Evolutionary conservation across 495 filamentous ascomycete genomes (phyloP), one percentile per base, ranked within the genome.

Genomic region (Trichoderma asperelloides): DNA sequence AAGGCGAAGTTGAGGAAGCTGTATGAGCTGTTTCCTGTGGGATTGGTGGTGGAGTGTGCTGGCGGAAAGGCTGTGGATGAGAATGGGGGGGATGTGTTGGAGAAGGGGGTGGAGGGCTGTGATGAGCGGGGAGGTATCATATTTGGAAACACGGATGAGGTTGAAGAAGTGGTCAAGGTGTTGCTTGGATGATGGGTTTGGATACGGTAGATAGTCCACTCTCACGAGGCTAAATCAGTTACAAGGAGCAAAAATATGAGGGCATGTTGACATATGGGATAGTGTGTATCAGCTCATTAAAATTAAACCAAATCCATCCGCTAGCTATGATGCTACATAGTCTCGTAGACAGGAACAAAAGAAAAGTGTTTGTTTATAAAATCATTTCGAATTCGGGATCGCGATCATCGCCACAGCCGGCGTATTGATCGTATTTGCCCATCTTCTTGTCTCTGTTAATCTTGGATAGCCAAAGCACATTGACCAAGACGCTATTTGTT

Each of bases 381-480:
- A 90, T 78, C 76, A 89, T 78, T 71, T 77, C 84, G 69, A 91
- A 91, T 3, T 78, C 75, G 0, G 88, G 88, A 66, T 91, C 85
- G 51, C 88, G 81, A 68, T 91, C 88, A 71, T 91, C 88, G 2
- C 83, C 84, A 65, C 74, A 86, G 3, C 84, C 86, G 30, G 74
- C 75, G 68, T 81, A 89, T 66, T 80, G 70, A 37, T 82, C 82
- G 69, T 89, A 88, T 66, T 88, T 89, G 18, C 88, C 87, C 5
- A 71, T 77, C 27, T 71, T 77, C 76, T 90, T 91, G 70, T 89
- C 87, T 8, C 78, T 76, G 71, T 91, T 91, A 51, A 89, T 80
- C 73, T 89, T 90, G 65, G 75, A 77, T 69, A 87, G 89, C 73
- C 85, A 88, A 0, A 89, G 72, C 18, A 89, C 84, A 73, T 91